Percentiles rank a stretch among this genome's conserved stretches.
Conservation (phyloP, 768 basidiomycete genomes). For the Scleroderma citrinum region DNA sequence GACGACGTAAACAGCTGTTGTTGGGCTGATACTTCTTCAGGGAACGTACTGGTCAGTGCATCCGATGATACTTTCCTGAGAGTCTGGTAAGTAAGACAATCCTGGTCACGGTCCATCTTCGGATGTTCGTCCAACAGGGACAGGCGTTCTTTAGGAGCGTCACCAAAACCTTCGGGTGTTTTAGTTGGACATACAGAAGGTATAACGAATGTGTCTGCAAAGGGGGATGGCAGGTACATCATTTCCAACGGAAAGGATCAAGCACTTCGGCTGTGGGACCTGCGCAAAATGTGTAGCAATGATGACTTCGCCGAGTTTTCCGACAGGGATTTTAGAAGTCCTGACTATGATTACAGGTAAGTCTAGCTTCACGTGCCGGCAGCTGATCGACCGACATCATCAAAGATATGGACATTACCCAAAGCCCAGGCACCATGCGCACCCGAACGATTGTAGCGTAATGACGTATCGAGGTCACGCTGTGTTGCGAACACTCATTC, state of each 20-base stretch:
- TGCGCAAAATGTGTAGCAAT: slow-evolving; percentile 84
- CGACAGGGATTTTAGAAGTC: slow-evolving; percentile 47
- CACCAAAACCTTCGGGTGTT: slow-evolving; percentile 80
- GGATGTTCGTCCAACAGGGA: slow-evolving; percentile 35
- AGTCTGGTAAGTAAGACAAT: slow-evolving; percentile 63
- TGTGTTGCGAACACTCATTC: slow-evolving; percentile 86
- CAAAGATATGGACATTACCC: slow-evolving; percentile 61
- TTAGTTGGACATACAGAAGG: slow-evolving; percentile 95
- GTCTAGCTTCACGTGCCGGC: slow-evolving; percentile 8
- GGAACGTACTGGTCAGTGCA: slow-evolving; percentile 91
- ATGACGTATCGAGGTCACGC: slow-evolving; percentile 94
- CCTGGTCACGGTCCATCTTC: neutral
- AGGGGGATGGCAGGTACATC: slow-evolving; percentile 93
- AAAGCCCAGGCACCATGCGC: slow-evolving; percentile 53
- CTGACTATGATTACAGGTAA: slow-evolving; percentile 80
- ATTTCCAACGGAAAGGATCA: slow-evolving; percentile 98
- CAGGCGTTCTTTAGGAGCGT: slow-evolving; percentile 41
- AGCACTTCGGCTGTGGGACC: slow-evolving; percentile 84
- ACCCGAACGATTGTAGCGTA: slow-evolving; percentile 88
- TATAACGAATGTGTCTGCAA: slow-evolving; percentile 90
- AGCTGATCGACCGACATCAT: slow-evolving; percentile 7
- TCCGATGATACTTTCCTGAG: slow-evolving; percentile 94
- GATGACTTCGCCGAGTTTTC: slow-evolving; percentile 56
- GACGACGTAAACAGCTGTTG: slow-evolving; percentile 95
- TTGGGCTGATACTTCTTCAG: slow-evolving; percentile 90